Evolutionary conservation across 176 grass and related monocot species (phyloP), one percentile per base, ranked within the genome.

Genomic region (Puccinellia tenuiflora): DNA sequence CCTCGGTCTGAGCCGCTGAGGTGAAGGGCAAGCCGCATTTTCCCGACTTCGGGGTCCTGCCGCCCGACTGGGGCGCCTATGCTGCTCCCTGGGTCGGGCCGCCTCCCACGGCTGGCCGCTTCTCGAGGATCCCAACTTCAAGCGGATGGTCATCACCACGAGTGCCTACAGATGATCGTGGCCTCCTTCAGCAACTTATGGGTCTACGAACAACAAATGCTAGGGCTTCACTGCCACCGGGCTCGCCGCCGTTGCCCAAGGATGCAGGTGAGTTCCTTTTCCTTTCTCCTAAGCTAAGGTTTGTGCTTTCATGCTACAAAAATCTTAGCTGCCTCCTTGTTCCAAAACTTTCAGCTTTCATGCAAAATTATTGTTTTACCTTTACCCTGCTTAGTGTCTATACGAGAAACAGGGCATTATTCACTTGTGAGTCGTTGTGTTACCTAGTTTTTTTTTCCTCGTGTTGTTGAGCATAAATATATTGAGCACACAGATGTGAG

Each of bases 21-120:
- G 81, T 94, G 68, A 94, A 94, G 89, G 92, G 92, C 33, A 94
- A 92, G 85, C 92, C 92, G 0, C 92, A 94, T 77, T 94, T 91
- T 81, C 87, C 89, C 0, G 87, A 92, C 82, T 94, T 94, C 75
- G 85, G 85, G 1, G 78, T 88, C 62, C 85, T 90, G 0, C 85
- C 89, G 20, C 45, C 34, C 11, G 74, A 59, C 53, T 94, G 90
- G 85, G 89, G 90, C 18, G 89, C 62, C 46, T 62, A 39, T 0
- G 89, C 92, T 1, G 89, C 79, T 56, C 81, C 82, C 0, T 90
- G 92, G 92, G 73, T 94, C 29, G 68, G 40, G 89, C 87, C 8
- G 88, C 90, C 61, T 87, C 89, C 20, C 84, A 81, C 2, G 85
- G 85, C 2, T 94, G 90, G 92, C 82, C 92, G 79, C 81, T 83